Base-by-base conservation (phyloP, 257 asterid genomes). In the Datura wrightii region DNA sequence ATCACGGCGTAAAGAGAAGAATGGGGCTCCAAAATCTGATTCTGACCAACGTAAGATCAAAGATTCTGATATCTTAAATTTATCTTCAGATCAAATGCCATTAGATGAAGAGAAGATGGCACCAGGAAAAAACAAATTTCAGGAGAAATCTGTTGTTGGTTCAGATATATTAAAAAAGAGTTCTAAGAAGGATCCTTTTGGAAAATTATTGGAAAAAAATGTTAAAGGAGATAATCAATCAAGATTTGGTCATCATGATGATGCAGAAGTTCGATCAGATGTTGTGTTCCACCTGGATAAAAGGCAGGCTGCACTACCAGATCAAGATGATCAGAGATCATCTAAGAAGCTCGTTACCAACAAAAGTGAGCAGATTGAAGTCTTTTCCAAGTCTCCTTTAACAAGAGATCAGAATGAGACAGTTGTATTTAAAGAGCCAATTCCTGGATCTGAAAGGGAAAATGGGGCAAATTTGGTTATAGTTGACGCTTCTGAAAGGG, bases 371-470 rank as follows among this genome's bases (percentile, higher is more conserved):
- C 78, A 91, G 88, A 83, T 92, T 86, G 79, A 94, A 89, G 84
- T 85, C 93, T 56, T 92, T 92, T 89, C 89, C 93, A 48, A 92
- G 91, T 78, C 63, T 78, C 63, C 65, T 85, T 97, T 95, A 87
- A 95, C 97, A 36, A 91, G 92, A 89, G 86, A 81, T 84, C 92
- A 92, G 84, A 82, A 83, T 67, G 98, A 94, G 82, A 83, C 90
- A 85, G 85, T 56, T 84, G 79, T 82, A 50, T 86, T 86, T 86
- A 37, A 39, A 62, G 89, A 83, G 34, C 90, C 91, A 84, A 87
- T 86, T 86, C 85, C 88, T 72, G 98, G 91, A 90, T 88, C 90
- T 80, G 92, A 89, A 88, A 93, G 91, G 85, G 97, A 92, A 87
- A 91, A 88, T 83, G 93, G 89, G 37, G 86, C 83, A 36, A 88